These are phyloP conservation scores for Globisporangium perplexum DNA, from an alignment of 352 stramenopile genomes.

Conservation along the genomic window DNA sequence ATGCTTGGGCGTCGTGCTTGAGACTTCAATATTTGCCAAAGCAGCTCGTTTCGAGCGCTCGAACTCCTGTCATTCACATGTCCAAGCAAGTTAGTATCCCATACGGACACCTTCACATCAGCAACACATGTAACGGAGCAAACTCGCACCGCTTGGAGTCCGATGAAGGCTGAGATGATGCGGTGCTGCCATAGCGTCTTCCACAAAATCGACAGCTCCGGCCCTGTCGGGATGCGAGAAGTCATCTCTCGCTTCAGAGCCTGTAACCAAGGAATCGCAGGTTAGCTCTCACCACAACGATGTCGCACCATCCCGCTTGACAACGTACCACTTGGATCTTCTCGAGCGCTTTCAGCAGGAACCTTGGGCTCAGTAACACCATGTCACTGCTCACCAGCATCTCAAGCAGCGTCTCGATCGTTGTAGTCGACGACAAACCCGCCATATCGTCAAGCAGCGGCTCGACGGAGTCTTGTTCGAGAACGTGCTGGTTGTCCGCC, in stretches of 20 bases:
- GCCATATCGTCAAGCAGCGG: conserved; percentile 60
- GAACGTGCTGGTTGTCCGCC: conserved; percentile 21
- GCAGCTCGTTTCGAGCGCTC: conserved; percentile 14
- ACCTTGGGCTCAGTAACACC: conserved; percentile 41
- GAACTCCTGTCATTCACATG: conserved; percentile 13
- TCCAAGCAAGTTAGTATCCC: not conserved
- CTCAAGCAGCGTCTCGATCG: conserved; percentile 69
- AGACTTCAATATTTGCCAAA: conserved; percentile 15
- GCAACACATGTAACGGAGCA: not conserved
- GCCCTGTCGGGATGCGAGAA: conserved; percentile 46
- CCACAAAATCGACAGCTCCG: conserved; percentile 59
- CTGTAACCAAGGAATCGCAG: conserved; percentile 15
- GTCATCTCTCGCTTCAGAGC: conserved; percentile 48
- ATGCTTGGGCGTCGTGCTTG: conserved; percentile 9
- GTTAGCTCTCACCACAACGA: not conserved
- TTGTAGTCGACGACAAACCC: conserved; percentile 55
- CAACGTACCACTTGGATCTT: conserved; percentile 52
- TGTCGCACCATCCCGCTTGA: not conserved
- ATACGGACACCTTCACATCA: not conserved
- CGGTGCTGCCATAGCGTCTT: conserved; percentile 62
- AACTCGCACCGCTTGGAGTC: conserved; percentile 43
- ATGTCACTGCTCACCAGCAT: conserved; percentile 60
- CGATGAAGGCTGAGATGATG: conserved; percentile 54
- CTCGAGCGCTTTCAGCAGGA: conserved; percentile 55
- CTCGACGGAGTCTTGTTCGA: conserved; percentile 47